Percentiles rank a stretch among this genome's conserved stretches.
phyloP scores from a whole-genome alignment of 139 green algal species.

The Chlorella sp. region DNA sequence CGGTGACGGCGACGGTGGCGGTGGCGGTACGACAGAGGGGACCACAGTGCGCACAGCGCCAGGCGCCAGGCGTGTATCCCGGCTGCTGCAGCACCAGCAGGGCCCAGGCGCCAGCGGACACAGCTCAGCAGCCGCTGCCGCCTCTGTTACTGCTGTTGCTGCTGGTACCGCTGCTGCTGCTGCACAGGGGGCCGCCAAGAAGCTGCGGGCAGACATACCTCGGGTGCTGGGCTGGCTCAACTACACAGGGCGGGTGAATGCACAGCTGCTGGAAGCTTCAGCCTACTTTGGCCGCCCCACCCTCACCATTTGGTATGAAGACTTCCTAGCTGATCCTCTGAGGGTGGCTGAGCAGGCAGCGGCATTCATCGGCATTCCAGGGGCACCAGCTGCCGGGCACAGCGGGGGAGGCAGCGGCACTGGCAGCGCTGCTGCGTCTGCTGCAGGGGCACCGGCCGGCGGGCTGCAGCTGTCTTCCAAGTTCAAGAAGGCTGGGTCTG shows the following conservation, averaged over 20 bases:
- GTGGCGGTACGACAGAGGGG: not conserved
- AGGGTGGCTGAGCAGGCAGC: not conserved
- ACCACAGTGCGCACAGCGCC: no score
- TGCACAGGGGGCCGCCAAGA: no score
- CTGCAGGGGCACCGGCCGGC: not conserved
- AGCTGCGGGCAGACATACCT: not conserved
- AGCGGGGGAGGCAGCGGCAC: not conserved
- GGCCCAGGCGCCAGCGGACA: no score
- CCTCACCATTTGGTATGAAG: slow-evolving; percentile 29
- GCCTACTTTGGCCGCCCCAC: slow-evolving; percentile 1
- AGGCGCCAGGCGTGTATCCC: no score
- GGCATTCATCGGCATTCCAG: not conserved
- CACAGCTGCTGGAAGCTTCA: not conserved
- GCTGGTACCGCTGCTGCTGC: not conserved
- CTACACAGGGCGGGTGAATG: slow-evolving; percentile 11
- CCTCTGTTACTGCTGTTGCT: not conserved
- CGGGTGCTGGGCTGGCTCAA: not conserved
- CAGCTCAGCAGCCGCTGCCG: no score
- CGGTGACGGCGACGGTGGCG: not conserved
- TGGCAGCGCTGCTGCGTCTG: not conserved
- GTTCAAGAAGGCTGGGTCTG: slow-evolving; percentile 19
- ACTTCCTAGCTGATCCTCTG: slow-evolving; percentile 13
- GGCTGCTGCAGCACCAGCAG: no score
- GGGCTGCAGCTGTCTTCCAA: not conserved
- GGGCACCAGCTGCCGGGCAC: not conserved